Conservation (phyloP, 1,284 basidiomycete genomes). For the Testicularia cyperi region DNA sequence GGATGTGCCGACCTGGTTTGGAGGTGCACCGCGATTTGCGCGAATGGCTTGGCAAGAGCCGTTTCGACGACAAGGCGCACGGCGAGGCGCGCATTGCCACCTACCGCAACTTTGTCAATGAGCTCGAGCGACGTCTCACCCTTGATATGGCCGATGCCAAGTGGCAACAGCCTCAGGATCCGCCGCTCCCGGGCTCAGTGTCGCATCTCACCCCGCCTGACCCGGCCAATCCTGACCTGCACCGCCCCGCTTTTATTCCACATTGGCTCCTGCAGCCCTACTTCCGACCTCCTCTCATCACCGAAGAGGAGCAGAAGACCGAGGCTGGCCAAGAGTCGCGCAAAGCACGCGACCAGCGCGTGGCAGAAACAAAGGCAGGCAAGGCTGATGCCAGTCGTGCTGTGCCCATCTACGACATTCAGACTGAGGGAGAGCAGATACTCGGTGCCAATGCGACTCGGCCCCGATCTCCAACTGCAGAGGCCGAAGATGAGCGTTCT, state of each 20-base stretch:
- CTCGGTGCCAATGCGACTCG: too few relatives aligned
- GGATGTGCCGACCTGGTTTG: slow-evolving; percentile 79
- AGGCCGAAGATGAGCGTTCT: too few relatives aligned
- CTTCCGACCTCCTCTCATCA: slow-evolving; percentile 65
- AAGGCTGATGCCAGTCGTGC: background rate
- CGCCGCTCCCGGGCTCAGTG: slow-evolving; percentile 14
- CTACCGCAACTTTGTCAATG: slow-evolving; percentile 68
- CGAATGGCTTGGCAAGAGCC: slow-evolving; percentile 67
- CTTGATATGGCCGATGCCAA: slow-evolving; percentile 61
- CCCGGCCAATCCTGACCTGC: slow-evolving; percentile 43
- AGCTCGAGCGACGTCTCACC: slow-evolving; percentile 71
- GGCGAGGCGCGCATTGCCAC: slow-evolving; percentile 65
- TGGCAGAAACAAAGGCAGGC: slow-evolving; percentile 2
- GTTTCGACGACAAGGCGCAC: slow-evolving; percentile 34
- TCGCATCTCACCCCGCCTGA: slow-evolving; percentile 16
- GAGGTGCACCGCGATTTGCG: slow-evolving; percentile 72
- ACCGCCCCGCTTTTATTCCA: slow-evolving; percentile 67
- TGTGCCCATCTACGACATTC: slow-evolving; percentile 7
- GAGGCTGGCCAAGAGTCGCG: slow-evolving; percentile 1
- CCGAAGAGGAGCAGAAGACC: background rate
- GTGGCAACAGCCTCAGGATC: slow-evolving; percentile 9
- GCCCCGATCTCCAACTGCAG: too few relatives aligned
- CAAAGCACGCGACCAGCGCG: slow-evolving; percentile 1
- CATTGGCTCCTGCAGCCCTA: slow-evolving; percentile 86
- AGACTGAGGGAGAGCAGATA: too few relatives aligned